Evolutionary conservation across 345 rosid genomes (phyloP), one percentile per base, ranked within the genome.

Genomic region (Leavenworthia alabamica): DNA sequence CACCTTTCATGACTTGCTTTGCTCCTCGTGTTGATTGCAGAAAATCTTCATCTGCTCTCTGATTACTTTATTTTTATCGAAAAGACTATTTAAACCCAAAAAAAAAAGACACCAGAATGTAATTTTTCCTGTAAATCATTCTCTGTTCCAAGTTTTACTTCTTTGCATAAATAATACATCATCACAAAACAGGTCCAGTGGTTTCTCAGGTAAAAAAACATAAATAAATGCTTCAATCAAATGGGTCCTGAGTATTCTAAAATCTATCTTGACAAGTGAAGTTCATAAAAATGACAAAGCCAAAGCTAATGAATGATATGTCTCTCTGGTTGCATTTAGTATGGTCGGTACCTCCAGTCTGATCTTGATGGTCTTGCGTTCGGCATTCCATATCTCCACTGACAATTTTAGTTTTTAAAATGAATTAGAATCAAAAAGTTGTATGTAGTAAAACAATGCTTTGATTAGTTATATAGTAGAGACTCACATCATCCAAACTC

Each of bases 341-440:
- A 93, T 15, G 99, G 97, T 49, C 96, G 70, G 74, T 85, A 89
- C 80, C 99, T 84, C 96, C 92, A 83, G 64, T 89, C 97, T 24
- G 84, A 79, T 73, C 97, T 83, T 37, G 91, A 79, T 47, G 91
- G 86, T 72, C 91, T 82, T 16, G 82, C 79, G 15, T 74, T 64
- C 0, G 56, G 83, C 60, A 82, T 81, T 40, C 81, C 85, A 60
- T 85, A 88, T 47, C 86, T 83, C 93, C 93, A 88, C 90, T 88
- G n/a, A n/a, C n/a, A 82, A 68, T 47, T 31, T 56, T 3, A 20
- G 19, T 44, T 14, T 1, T 1, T 7, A 29, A 31, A 42, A 59
- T 24, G 32, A 24, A 23, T 72, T 36, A 59, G n/a, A 54, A 37
- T 12, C 35, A 32, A 1, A 2, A n/a, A n/a, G 2, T 10, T 49